Evolutionary conservation across 495 filamentous ascomycete genomes (phyloP).

Genomic region (Tuber borchii): DNA sequence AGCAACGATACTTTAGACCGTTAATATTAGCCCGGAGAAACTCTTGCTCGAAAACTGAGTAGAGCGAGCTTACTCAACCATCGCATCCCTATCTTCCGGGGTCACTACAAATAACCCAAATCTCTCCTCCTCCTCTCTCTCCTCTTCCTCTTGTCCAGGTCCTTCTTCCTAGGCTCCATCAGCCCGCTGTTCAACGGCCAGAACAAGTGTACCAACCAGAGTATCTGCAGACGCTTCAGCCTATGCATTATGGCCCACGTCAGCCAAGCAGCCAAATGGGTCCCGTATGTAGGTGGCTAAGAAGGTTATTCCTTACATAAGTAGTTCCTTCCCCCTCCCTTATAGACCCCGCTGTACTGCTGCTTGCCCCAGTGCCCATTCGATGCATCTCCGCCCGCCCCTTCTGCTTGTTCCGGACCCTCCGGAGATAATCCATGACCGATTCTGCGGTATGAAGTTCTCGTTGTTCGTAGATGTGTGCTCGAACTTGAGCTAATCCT

Average conservation of each 20-base stretch:
- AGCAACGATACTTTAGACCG: slow-evolving; percentile 44
- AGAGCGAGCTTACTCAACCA: background rate
- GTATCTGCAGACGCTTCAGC: background rate
- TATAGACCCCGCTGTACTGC: background rate
- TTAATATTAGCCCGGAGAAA: background rate
- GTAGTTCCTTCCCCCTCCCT: background rate
- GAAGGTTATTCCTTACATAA: background rate
- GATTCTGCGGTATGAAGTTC: background rate
- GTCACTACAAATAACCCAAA: slow-evolving; percentile 3
- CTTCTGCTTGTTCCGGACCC: background rate
- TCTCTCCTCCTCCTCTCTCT: slow-evolving; percentile 1
- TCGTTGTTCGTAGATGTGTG: background rate
- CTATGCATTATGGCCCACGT: background rate
- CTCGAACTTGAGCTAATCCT: background rate
- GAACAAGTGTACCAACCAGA: background rate
- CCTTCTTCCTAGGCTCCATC: background rate
- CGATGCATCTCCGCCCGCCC: background rate
- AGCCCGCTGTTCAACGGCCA: background rate
- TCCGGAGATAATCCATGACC: background rate
- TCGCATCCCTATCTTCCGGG: background rate
- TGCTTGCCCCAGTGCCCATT: background rate
- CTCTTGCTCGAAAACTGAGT: background rate
- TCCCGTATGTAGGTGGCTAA: background rate
- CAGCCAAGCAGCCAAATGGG: background rate
- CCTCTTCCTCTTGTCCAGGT: background rate